Evolutionary conservation across 371 early-diverging fungal genomes (phyloP), one percentile per base, ranked within the genome.

Genomic region (Dichotomocladium elegans): DNA sequence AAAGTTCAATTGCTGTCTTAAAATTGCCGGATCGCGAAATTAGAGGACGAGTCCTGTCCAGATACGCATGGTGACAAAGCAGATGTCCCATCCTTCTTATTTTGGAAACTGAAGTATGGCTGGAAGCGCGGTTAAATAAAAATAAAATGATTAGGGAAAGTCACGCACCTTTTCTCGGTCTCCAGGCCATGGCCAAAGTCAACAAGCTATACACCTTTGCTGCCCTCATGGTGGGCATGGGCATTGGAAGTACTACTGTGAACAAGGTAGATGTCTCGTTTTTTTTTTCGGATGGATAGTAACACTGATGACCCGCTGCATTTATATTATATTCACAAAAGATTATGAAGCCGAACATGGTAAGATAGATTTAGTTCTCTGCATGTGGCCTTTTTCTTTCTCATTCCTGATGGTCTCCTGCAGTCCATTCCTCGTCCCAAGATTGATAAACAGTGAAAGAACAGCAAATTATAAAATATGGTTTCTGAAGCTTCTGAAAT

Each of bases 221-320:
- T 1, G 41, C 58, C 24, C 57, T 76, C 35, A 70, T 73, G 42
- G 46, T 62, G 34, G 77, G 77, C 24, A 76, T 76, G 77, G 77
- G 68, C 47, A 50, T 47, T 45, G 77, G 77, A 31, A 76, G 77
- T 17, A 72, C 77, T 21, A 60, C 52, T 17, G 71, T 72, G 0
- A 68, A 76, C 53, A 72, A 63, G 67, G 77, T 72, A 65, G 47
- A 27, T 31, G 10, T 24, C 4, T 34, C 10, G 30, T 22, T 25
- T 19, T 19, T 28, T 4, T 9, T 3, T 28, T 19, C 15, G 2
- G 25, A 15, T 10, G 19, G 10, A 27, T 15, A n/a, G 27, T 37
- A 11, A n/a, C n/a, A n/a, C n/a, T n/a, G n/a, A n/a, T n/a, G n/a
- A n/a, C n/a, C n/a, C n/a, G 37, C 37, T 37, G n/a, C n/a, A 37